phyloP scores from a whole-genome alignment of 2,329 filamentous ascomycete genomes.

The Pyrenochaeta sp. region DNA sequence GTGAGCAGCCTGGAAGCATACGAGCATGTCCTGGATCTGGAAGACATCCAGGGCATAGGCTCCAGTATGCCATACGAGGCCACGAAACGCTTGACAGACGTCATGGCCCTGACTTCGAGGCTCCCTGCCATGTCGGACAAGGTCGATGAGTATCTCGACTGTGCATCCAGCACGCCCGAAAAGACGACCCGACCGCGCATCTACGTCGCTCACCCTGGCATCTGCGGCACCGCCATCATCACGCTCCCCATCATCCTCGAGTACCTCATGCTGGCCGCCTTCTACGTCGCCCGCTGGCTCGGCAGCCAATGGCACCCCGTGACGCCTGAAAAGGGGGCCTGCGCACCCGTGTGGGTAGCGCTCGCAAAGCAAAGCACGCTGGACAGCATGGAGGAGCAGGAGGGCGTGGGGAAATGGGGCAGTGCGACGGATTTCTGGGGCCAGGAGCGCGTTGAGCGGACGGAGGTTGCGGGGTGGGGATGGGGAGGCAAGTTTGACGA shows the following conservation, averaged over 20 bases:
- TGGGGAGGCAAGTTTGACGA: constrained; percentile 64
- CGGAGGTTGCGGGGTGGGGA: constrained; percentile 89
- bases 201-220: constrained; percentile 85
- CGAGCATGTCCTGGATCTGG: constrained; percentile 62
- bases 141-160: constrained; percentile 35
- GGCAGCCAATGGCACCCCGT: constrained; percentile 90
- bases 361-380: constrained; percentile 71
- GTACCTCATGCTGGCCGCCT: constrained; percentile 70
- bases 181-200: constrained; percentile 62
- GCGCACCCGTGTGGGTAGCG: constrained; percentile 78
- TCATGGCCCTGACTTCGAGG: constrained; percentile 76
- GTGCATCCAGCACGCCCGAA: constrained; percentile 12
- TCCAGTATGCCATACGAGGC: constrained; percentile 77
- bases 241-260: constrained; percentile 74
- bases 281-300: constrained; percentile 76
- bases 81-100: constrained; percentile 85
- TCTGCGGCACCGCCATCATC: constrained; percentile 83
- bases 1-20: constrained; percentile 80
- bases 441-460: constrained; percentile 70
- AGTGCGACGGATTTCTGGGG: constrained; percentile 69
- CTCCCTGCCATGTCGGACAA: constrained; percentile 68
- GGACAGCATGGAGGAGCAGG: constrained; percentile 60
- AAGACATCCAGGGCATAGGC: constrained; percentile 78
- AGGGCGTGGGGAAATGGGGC: constrained; percentile 81
- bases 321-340: constrained; percentile 77